phyloP scores from a whole-genome alignment of 306 rosid genomes.

The Quercus ilex region DNA sequence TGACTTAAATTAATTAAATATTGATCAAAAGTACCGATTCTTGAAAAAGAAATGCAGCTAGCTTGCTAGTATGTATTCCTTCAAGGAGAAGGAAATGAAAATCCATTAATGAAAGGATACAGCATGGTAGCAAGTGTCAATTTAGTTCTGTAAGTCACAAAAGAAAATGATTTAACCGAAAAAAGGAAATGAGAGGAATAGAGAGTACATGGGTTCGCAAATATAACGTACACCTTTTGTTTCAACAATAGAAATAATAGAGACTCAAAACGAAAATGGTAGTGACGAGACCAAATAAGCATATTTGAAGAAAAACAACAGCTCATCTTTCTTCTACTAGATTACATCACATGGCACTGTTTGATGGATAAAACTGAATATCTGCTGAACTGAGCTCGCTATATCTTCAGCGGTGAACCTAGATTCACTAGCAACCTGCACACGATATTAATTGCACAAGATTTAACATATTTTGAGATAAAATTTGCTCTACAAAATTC shows the following conservation, averaged over 20 bases:
- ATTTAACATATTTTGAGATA: background rate
- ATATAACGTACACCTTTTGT: background rate
- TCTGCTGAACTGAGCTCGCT: slow-evolving; percentile 87
- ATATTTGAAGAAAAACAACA: background rate
- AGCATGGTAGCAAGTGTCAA: too few species aligned
- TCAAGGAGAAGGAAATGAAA: too few species aligned
- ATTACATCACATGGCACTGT: slow-evolving; percentile 46
- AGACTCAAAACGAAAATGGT: slow-evolving; percentile 1
- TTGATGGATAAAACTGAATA: slow-evolving; percentile 82
- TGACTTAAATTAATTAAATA: background rate
- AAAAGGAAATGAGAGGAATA: background rate
- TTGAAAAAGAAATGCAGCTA: background rate
- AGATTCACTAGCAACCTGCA: slow-evolving; percentile 75
- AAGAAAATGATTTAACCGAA: too few species aligned
- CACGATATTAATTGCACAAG: slow-evolving; percentile 15
- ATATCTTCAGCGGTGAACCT: slow-evolving; percentile 90
- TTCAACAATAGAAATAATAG: background rate
- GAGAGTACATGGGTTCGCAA: background rate
- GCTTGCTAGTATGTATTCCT: too few species aligned
- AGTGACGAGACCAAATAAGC: background rate
- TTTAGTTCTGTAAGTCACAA: too few species aligned
- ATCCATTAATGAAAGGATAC: too few species aligned
- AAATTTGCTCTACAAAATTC: background rate
- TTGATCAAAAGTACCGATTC: background rate
- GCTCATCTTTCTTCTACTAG: slow-evolving; percentile 6